A percentile compares a stretch with the other conserved stretches of the same genome.
These are phyloP conservation scores for Eimeria sp. DNA, from an alignment of 169 alveolate species.

Conservation along the genomic window DNA sequence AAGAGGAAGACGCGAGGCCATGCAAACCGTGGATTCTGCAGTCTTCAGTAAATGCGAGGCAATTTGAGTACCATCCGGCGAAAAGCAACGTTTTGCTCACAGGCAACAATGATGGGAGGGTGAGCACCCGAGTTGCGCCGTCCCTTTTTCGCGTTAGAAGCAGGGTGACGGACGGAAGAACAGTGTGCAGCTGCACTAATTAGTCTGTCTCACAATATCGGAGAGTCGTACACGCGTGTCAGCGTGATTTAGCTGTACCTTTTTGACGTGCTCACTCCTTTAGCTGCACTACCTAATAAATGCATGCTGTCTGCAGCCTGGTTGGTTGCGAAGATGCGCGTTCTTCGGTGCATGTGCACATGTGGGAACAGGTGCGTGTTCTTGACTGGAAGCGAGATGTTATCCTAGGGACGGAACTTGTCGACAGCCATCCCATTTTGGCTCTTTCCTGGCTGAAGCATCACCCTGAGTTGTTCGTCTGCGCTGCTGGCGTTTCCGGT, in stretches of 20 bases:
- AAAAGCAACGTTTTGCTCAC: conserved; percentile 80
- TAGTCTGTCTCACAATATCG: neutral
- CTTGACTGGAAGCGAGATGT: conserved; percentile 63
- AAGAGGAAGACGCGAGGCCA: conserved; percentile 19
- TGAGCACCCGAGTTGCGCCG: neutral
- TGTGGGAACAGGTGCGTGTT: conserved; percentile 18
- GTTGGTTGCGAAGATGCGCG: neutral
- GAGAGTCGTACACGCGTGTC: conserved; percentile 14
- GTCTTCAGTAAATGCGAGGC: conserved; percentile 83
- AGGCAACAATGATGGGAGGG: conserved; percentile 85
- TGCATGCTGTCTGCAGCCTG: neutral
- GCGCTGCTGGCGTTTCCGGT: conserved; percentile 85
- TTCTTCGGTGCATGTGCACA: neutral
- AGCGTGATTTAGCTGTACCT: neutral
- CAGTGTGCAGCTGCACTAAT: neutral
- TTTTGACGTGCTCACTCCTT: neutral
- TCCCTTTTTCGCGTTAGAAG: neutral
- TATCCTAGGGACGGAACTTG: conserved; percentile 51
- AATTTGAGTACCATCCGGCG: conserved; percentile 85
- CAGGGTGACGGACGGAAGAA: neutral
- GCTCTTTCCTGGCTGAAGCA: conserved; percentile 85
- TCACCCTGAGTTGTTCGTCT: conserved; percentile 83
- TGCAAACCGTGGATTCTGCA: conserved; percentile 69
- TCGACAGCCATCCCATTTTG: conserved; percentile 81
- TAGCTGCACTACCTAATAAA: neutral